Conservation (phyloP, 2,329 filamentous ascomycete genomes). For the Biscogniauxia mediterranea region DNA sequence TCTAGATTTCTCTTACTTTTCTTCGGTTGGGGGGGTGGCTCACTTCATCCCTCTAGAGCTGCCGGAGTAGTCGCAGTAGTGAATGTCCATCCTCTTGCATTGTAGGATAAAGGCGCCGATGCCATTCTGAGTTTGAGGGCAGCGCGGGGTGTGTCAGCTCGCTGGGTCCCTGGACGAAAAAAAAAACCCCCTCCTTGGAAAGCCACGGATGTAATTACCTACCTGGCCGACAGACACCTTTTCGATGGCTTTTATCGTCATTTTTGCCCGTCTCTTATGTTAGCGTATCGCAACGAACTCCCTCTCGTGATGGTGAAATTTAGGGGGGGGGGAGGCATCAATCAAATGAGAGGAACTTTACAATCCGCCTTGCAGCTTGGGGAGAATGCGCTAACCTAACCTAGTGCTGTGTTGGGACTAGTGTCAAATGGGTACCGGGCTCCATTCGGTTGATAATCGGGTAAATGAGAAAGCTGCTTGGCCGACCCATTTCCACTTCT, state of each 20-base stretch:
- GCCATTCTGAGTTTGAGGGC: constrained; percentile 68
- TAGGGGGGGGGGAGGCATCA: constrained; percentile 1
- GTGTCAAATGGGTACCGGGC: no score
- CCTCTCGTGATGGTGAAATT: constrained; percentile 13
- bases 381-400: background rate
- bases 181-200: no score
- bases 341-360: no score
- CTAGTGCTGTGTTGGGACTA: background rate
- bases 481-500: constrained; percentile 8
- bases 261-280: constrained; percentile 37
- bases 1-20: no score
- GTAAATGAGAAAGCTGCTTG: constrained; percentile 11
- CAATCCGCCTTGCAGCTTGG: background rate
- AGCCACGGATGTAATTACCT: no score
- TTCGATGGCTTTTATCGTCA: constrained; percentile 56
- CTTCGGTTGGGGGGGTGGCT: constrained; percentile 4
- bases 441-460: background rate
- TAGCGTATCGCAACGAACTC: constrained; percentile 14
- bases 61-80: constrained; percentile 96
- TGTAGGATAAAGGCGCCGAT: constrained; percentile 95
- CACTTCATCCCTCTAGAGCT: constrained; percentile 95
- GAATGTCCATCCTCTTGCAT: constrained; percentile 92
- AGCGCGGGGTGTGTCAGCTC: background rate
- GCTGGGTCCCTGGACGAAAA: background rate
- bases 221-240: constrained; percentile 55